Conservation (phyloP, 176 grass and related monocot species). For the Oryza meyeriana region DNA sequence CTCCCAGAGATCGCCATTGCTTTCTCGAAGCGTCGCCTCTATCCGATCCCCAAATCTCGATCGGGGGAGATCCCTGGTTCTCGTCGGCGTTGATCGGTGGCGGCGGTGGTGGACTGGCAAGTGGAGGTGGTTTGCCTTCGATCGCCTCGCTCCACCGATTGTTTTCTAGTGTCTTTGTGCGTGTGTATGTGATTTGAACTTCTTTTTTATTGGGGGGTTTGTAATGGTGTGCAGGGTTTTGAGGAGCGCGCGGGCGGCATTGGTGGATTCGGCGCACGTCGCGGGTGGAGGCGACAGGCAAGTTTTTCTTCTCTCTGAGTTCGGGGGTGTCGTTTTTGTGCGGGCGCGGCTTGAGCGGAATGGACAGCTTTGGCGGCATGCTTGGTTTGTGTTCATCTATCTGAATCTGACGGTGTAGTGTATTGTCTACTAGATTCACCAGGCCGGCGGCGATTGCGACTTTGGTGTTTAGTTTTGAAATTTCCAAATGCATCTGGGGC, state of each 20-base stretch:
- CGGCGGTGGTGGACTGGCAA: background rate
- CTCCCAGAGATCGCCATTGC: background rate
- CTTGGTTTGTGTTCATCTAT: background rate
- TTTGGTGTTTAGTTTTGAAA: background rate
- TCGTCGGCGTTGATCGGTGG: too few species aligned
- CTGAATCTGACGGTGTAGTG: background rate
- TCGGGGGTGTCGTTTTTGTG: background rate
- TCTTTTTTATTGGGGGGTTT: background rate
- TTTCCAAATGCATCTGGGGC: background rate
- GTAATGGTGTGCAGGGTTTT: slow-evolving; percentile 7
- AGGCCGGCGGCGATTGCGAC: background rate
- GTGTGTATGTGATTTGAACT: background rate
- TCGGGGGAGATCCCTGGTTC: background rate
- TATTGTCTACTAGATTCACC: background rate
- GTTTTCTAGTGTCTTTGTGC: background rate
- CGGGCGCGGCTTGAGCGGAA: background rate
- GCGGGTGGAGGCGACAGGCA: background rate
- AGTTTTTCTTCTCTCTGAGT: background rate
- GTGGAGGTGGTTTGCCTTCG: background rate
- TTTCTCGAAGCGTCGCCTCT: background rate
- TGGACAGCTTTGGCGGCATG: background rate
- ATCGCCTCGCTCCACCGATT: background rate
- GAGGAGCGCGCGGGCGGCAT: slow-evolving; percentile 2
- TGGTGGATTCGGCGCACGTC: background rate
- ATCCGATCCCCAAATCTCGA: background rate